Evolutionary conservation across 768 basidiomycete genomes (phyloP), one percentile per base, ranked within the genome.

Genomic region (Lactifluus echinatus): DNA sequence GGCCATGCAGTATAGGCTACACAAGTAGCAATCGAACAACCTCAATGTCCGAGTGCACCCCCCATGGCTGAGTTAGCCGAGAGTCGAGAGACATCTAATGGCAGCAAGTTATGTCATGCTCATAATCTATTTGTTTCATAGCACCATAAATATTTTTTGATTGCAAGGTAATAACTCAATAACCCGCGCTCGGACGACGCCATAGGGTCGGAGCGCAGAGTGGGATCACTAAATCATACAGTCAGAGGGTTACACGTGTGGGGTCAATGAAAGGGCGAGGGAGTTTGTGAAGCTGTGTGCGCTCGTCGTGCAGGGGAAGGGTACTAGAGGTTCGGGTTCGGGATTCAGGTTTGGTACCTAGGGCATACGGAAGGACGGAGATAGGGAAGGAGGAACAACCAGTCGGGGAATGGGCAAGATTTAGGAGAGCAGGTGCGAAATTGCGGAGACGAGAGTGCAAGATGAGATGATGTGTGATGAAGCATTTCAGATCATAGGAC

Each of bases 101-200:
- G 15, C n/a, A n/a, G n/a, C n/a, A n/a, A n/a, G n/a, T n/a, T n/a
- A n/a, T n/a, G n/a, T n/a, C n/a, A n/a, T 10, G 5, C 31, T 31
- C 10, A 10, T 4, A 10, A 10, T 42, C 40, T 21, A 23, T 4
- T 23, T 42, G 14, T 21, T 23, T 42, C 8, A 42, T 19, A 44
- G 34, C 15, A 39, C 6, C 23, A 53, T 54, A 55, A 49, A 48
- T 33, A 45, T 11, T 14, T 33, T 28, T 40, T 56, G 39, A 56
- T 50, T 50, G 55, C 12, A 24, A n/a, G 37, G 47, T 37, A 55
- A 55, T 47, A 48, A 58, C 51, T 48, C 50, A n/a, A 53, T 57
- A 33, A 23, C 17, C 43, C 46, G 24, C 23, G n/a, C 57, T 53
- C 28, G 19, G 19, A 17, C 17, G 17, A 57, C 26, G 50, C 29